Conservation (phyloP, 2,329 filamentous ascomycete genomes). For the Diaporthe velutina region DNA sequence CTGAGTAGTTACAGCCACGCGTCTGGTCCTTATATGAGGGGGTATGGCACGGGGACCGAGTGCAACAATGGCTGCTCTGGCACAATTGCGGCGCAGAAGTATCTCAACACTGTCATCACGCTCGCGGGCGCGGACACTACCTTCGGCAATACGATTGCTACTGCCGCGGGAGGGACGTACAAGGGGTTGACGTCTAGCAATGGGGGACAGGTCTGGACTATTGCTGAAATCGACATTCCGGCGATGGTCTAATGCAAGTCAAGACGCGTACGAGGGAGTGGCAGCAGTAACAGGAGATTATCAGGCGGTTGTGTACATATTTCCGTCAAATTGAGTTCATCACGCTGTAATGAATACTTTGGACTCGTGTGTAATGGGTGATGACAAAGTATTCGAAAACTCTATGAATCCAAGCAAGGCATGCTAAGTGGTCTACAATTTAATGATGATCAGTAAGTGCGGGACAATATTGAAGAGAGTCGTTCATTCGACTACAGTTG, state of each 20-base stretch:
- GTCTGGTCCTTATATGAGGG: slow-evolving; percentile 53
- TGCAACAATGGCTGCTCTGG: slow-evolving; percentile 53
- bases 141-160: slow-evolving; percentile 47
- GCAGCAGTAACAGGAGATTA: background rate
- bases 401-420: background rate
- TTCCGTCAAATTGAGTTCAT: background rate
- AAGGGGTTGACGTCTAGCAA: slow-evolving; percentile 49
- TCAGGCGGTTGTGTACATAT: background rate
- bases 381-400: background rate
- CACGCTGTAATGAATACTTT: too few species aligned
- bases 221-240: slow-evolving; percentile 42
- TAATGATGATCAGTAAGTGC: background rate
- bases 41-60: slow-evolving; percentile 55
- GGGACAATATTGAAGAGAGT: background rate
- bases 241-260: slow-evolving; percentile 23
- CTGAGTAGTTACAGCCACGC: slow-evolving; percentile 50
- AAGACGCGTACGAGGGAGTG: background rate
- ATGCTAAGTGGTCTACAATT: background rate
- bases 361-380: background rate
- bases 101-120: slow-evolving; percentile 54
- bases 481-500: too few species aligned
- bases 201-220: slow-evolving; percentile 53
- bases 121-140: slow-evolving; percentile 49
- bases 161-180: slow-evolving; percentile 50
- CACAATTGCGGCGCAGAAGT: slow-evolving; percentile 53